A percentile compares a stretch with the other conserved stretches of the same genome.
phyloP scores from a whole-genome alignment of 2,329 filamentous ascomycete genomes.

The Cladosporium colombiae region DNA sequence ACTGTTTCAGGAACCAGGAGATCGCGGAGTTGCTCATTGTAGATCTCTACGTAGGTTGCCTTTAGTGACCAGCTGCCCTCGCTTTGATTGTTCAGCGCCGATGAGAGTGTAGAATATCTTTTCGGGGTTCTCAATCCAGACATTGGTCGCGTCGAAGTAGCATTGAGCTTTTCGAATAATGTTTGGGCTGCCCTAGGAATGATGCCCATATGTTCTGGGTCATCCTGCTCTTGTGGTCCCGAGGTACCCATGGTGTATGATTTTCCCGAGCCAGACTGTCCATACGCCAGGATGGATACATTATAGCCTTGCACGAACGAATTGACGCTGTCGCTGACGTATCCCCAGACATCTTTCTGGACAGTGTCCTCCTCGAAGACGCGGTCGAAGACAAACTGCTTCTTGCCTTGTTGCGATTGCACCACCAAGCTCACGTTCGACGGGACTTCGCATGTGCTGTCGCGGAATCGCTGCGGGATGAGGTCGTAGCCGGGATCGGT shows the following conservation, averaged over 20 bases:
- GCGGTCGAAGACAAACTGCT: conserved; percentile 94
- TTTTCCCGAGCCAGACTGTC: conserved; percentile 95
- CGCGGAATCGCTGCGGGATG: conserved; percentile 92
- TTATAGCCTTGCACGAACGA: conserved; percentile 97
- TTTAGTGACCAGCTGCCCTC: conserved; percentile 82
- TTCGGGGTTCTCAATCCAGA: conserved; percentile 79
- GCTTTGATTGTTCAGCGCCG: conserved; percentile 53
- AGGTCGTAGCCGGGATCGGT: conserved; percentile 91
- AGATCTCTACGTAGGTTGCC: conserved; percentile 78
- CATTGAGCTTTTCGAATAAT: conserved; percentile 82
- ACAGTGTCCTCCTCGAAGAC: conserved; percentile 82
- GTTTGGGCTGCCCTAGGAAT: conserved; percentile 85
- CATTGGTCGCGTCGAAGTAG: conserved; percentile 57
- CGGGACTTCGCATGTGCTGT: conserved; percentile 86
- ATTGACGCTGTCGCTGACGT: conserved; percentile 83
- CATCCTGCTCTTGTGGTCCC: conserved; percentile 65
- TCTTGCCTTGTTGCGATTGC: conserved; percentile 87
- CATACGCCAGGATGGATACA: conserved; percentile 94
- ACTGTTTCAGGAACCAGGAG: conserved; percentile 77
- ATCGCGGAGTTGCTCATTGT: conserved; percentile 94
- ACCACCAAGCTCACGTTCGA: conserved; percentile 83
- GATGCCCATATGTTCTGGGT: conserved; percentile 65
- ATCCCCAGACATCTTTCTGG: conserved; percentile 93
- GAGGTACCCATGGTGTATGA: conserved; percentile 99
- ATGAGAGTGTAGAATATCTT: conserved; percentile 65